Base-by-base conservation (phyloP, 2,329 filamentous ascomycete genomes). In the Graphilbum fragrans region DNA sequence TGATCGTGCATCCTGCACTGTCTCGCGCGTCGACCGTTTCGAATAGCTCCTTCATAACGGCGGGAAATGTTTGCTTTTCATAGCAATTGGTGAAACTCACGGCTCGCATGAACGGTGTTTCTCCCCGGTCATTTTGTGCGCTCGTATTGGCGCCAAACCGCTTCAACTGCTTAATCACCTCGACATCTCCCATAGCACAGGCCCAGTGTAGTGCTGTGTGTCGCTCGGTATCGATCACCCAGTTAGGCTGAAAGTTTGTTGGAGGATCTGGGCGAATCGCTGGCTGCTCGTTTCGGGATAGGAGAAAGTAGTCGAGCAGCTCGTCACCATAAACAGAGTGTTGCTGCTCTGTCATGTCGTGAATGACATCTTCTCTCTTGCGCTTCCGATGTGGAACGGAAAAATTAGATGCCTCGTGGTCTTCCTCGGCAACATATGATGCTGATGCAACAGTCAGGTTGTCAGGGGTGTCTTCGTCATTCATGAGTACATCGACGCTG, bases 121-220 rank as follows among this genome's bases (percentile, higher is more conserved):
- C 90, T 43, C 82, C 82, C 18, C 77, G 69, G 35, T 74, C 64
- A 43, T 87, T 88, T 41, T 81, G 72, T 3, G 80, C 77, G 23
- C 77, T 75, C 16, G 86, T 69, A 46, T 77, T 77, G 11, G 90
- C 87, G 34, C 84, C 81, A 46, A 88, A 86, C 33, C 78, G 73
- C 52, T 92, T 82, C 17, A 98, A 69, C 58, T 94, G 83, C 58
- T 82, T 86, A 47, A 95, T 86, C 16, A 96, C 85, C 38, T 90
- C 84, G 23, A 95, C 69, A 51, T 96, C 92, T 44, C 92, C 92
- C 90, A 98, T 98, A 20, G 92, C 86, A 41, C 86, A 87, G 17
- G 88, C 92, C 92, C 92, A 98, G 57, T 98, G 92, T 50, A 98
- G 73, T 6, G 90, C 88, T 3, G 87, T 94, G 55, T 96, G 88